Base-by-base conservation (phyloP, 805 yeast genomes). In the Saturnispora saitoi region DNA sequence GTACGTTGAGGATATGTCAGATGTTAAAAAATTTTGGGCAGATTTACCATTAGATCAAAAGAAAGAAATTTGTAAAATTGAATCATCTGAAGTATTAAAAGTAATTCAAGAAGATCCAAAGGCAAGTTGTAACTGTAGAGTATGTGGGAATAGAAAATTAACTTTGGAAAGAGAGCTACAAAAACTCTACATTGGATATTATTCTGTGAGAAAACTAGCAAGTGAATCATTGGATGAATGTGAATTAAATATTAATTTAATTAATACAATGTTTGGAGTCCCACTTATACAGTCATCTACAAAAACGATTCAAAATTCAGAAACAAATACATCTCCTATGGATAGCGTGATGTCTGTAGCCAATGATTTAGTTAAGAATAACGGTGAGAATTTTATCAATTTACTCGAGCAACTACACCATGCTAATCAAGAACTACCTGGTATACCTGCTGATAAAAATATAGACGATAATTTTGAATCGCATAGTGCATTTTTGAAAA, bases 141-240 rank as follows among this genome's bases (percentile, higher is more conserved):
- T 79, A 17, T 90, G 96, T 67, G 91, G 90, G 2, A 75, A 86
- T 42, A 81, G 84, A 55, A 79, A 82, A 57, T 65, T 70, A 45
- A 78, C 86, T 14, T 76, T 87, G 53, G 93, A 85, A 59, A 80
- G 78, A 55, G 95, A 86, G 61, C 72, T 89, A 58, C 88, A 81
- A 56, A 76, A 76, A 48, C 75, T 86, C 6, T 87, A 85, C 60
- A 83, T 83, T 52, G 77, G 79, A 15, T 80, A 82, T 57, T 81
- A 80, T 53, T 80, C 76, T 34, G 77, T 54, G 20, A 55, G 57
- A 44, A 52, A 53, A 60, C 46, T 68, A 60, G 48, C 65, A 53
- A 43, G 48, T n/a, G 68, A 65, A 34, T 64, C 64, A 47, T 61
- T 68, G 6, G 73, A 70, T 45, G 71, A 68, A 45, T 60, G 67